Percentiles rank a stretch among this genome's conserved stretches.
Evolutionary conservation across 768 basidiomycete genomes (phyloP).

Genomic region (Tylopilus sp.): DNA sequence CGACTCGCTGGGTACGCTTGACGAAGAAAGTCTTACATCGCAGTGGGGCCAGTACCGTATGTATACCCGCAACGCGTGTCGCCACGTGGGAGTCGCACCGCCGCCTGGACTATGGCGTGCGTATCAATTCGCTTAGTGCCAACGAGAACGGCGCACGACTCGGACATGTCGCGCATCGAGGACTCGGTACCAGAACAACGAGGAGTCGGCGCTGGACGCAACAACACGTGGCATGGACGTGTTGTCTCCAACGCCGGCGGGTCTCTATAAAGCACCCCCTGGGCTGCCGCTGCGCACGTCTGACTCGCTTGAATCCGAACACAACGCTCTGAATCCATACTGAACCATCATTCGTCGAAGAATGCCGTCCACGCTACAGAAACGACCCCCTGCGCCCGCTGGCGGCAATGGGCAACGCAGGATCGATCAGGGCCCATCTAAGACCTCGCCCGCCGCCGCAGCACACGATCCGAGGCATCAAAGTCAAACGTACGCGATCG

Average conservation of each 20-base stretch:
- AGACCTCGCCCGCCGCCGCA: not conserved
- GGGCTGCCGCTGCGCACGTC: constrained; percentile 3
- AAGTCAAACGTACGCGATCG: constrained; percentile 25
- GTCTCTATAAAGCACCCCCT: constrained; percentile 24
- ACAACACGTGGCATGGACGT: constrained; percentile 20
- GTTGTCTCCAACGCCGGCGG: not conserved
- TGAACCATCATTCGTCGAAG: not conserved
- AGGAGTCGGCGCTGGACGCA: constrained; percentile 12
- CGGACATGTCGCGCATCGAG: constrained; percentile 17
- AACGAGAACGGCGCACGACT: constrained; percentile 14
- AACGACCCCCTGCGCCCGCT: constrained; percentile 11
- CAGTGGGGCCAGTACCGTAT: constrained; percentile 10
- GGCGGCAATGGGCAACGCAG: not conserved
- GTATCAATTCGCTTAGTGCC: constrained; percentile 1
- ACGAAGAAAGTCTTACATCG: not conserved
- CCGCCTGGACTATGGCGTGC: constrained; percentile 8
- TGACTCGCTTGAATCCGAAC: not conserved
- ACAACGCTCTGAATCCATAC: not conserved
- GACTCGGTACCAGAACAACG: constrained; percentile 14
- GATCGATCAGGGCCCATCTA: constrained; percentile 10
- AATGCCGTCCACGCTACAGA: constrained; percentile 22
- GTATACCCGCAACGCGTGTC: constrained; percentile 16
- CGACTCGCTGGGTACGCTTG: constrained; percentile 2
- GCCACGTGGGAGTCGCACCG: constrained; percentile 27
- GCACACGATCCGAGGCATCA: not conserved